These are phyloP conservation scores for Cinnamomum micranthum DNA, from an alignment of 164 flowering plant genomes.

Conservation along the genomic window DNA sequence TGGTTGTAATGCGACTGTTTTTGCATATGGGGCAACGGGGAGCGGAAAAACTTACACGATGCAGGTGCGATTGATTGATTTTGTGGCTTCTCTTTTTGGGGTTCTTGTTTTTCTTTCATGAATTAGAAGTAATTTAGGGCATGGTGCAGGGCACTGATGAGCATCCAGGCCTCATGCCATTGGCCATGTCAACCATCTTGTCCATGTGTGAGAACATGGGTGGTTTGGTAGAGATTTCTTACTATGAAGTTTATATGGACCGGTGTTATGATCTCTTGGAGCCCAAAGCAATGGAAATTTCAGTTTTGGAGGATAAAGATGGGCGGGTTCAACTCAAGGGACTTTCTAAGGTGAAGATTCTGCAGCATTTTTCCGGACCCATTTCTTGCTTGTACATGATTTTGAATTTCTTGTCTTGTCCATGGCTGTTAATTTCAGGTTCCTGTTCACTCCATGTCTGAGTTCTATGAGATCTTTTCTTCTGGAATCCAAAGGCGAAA, in stretches of 20 bases:
- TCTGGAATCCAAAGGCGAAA: slow-evolving; percentile 67
- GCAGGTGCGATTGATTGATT: slow-evolving; percentile 61
- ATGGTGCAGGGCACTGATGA: slow-evolving; percentile 66
- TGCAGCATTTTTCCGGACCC: not conserved
- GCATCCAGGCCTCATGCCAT: slow-evolving; percentile 72
- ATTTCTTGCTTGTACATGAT: not conserved
- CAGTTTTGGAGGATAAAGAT: slow-evolving; percentile 69
- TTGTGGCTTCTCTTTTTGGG: not conserved
- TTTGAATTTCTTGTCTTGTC: not conserved
- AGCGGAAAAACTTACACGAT: slow-evolving; percentile 94
- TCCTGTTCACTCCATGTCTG: slow-evolving; percentile 51
- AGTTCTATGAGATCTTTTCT: slow-evolving; percentile 57
- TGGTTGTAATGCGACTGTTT: slow-evolving; percentile 77
- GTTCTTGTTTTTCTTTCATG: not conserved
- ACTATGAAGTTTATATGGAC: slow-evolving; percentile 88
- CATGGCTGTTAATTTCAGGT: slow-evolving; percentile 19
- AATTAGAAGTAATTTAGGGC: not conserved
- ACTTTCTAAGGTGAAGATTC: slow-evolving; percentile 38
- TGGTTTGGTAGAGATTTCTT: slow-evolving; percentile 59
- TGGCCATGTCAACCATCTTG: slow-evolving; percentile 64
- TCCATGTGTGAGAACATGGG: slow-evolving; percentile 47
- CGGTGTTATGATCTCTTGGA: slow-evolving; percentile 85
- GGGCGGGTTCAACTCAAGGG: slow-evolving; percentile 81
- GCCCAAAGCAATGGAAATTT: slow-evolving; percentile 55
- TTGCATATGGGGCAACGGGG: slow-evolving; percentile 97